Conservation (phyloP, 2,329 filamentous ascomycete species). For the Ophiostoma pallidulum region DNA sequence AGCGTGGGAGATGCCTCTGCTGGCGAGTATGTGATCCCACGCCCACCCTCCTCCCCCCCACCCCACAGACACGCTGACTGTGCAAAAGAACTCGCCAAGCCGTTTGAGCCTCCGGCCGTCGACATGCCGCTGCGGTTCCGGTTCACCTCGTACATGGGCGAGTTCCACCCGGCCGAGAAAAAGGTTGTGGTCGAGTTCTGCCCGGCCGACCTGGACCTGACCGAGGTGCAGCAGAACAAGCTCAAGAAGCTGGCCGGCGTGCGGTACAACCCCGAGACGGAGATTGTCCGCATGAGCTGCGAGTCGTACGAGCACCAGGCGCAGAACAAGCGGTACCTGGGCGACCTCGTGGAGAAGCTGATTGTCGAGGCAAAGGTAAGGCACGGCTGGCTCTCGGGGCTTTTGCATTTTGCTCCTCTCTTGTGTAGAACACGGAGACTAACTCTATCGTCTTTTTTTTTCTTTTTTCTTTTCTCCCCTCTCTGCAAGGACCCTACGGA, state of each 20-base stretch:
- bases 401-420: no score
- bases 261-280: slow-evolving; percentile 77
- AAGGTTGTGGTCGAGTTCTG: slow-evolving; percentile 94
- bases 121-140: slow-evolving; percentile 78
- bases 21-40: slow-evolving; percentile 58
- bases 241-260: slow-evolving; percentile 78
- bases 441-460: background rate
- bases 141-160: slow-evolving; percentile 94
- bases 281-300: slow-evolving; percentile 80
- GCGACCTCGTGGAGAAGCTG: slow-evolving; percentile 64
- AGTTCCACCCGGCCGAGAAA: slow-evolving; percentile 78
- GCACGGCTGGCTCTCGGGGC: slow-evolving; percentile 11
- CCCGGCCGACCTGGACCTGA: slow-evolving; percentile 62
- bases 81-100: slow-evolving; percentile 66
- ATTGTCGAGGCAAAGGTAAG: slow-evolving; percentile 61
- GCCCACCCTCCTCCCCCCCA: background rate
- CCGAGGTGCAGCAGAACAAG: slow-evolving; percentile 60
- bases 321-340: slow-evolving; percentile 94
- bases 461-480: background rate
- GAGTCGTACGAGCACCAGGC: slow-evolving; percentile 82
- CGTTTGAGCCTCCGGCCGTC: slow-evolving; percentile 61
- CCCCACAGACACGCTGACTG: slow-evolving; percentile 14
- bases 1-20: slow-evolving; percentile 91
- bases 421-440: background rate
- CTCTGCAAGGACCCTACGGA: slow-evolving; percentile 56